phyloP scores from a whole-genome alignment of 2,329 filamentous ascomycete species.

The Elsinoe perseae region DNA sequence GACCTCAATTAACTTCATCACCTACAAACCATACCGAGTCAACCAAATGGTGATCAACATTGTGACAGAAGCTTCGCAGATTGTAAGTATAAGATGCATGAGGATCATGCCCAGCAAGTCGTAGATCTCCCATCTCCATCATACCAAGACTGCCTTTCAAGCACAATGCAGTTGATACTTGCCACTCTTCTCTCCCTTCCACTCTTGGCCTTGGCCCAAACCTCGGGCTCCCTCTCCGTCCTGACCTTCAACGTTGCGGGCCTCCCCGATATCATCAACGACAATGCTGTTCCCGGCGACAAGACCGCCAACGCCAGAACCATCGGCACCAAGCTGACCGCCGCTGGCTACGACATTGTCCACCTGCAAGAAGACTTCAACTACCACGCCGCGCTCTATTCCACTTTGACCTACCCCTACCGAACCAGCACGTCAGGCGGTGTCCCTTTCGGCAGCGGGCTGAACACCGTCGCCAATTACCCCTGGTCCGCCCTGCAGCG shows the following conservation, averaged over 20 bases:
- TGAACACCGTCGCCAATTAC: conserved; percentile 57
- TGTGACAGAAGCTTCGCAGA: background rate
- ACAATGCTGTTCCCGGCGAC: conserved; percentile 55
- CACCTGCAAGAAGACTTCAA: conserved; percentile 64
- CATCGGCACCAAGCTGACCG: conserved; percentile 51
- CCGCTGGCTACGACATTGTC: conserved; percentile 54
- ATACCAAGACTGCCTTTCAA: background rate
- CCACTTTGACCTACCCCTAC: conserved; percentile 51
- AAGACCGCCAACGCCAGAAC: conserved; percentile 50
- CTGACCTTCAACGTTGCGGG: conserved; percentile 55
- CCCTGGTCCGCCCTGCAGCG: conserved; percentile 50
- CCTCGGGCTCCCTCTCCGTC: conserved; percentile 42
- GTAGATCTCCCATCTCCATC: background rate
- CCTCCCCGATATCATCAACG: conserved; percentile 49
- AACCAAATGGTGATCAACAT: background rate
- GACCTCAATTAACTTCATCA: background rate
- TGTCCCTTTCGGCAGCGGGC: conserved; percentile 53
- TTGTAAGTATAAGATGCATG: background rate
- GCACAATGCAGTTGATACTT: conserved; percentile 2
- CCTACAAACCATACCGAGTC: background rate
- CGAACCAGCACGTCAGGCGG: conserved; percentile 59
- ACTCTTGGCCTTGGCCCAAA: conserved; percentile 20
- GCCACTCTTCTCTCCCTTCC: conserved; percentile 12
- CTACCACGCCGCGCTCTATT: conserved; percentile 57
- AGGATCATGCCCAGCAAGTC: background rate